A percentile compares a stretch with the other conserved stretches of the same genome.
phyloP scores from a whole-genome alignment of 2,329 filamentous ascomycete species.

The Colletotrichum godetiae region DNA sequence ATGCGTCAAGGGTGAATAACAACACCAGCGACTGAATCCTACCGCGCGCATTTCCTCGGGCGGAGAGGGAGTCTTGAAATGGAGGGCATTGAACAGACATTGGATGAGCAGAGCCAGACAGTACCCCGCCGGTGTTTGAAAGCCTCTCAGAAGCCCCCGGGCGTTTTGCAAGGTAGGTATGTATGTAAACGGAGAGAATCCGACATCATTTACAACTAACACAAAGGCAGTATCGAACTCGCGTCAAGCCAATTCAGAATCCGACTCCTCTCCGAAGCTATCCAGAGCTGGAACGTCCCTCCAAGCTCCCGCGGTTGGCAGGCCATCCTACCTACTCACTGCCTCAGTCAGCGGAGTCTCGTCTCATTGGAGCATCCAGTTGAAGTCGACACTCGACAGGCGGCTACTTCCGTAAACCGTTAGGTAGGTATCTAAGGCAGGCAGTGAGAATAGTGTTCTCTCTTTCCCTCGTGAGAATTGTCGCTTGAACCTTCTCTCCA shows the following conservation, averaged over 20 bases:
- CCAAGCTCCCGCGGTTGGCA: neutral
- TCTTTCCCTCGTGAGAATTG: neutral
- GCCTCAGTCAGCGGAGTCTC: neutral
- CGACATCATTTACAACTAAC: neutral
- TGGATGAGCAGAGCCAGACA: too few relatives aligned
- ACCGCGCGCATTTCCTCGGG: too few relatives aligned
- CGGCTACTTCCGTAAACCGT: too few relatives aligned
- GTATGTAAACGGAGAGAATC: neutral
- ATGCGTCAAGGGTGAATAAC: neutral
- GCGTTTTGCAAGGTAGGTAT: neutral
- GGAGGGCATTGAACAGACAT: too few relatives aligned
- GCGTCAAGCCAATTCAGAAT: neutral
- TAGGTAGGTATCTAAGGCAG: neutral
- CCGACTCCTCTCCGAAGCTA: neutral
- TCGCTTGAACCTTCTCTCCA: neutral
- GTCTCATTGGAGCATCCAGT: neutral
- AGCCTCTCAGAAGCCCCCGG: neutral
- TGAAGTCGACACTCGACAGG: neutral
- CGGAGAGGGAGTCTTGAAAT: too few relatives aligned
- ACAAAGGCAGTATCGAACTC: neutral
- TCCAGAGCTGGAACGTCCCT: neutral
- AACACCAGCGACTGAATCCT: neutral
- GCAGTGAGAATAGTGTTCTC: neutral
- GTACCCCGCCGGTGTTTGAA: neutral
- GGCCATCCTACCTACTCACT: too few relatives aligned